These are phyloP conservation scores for Candida tropicalis DNA, from an alignment of 1,139 yeast species.

Conservation along the genomic window DNA sequence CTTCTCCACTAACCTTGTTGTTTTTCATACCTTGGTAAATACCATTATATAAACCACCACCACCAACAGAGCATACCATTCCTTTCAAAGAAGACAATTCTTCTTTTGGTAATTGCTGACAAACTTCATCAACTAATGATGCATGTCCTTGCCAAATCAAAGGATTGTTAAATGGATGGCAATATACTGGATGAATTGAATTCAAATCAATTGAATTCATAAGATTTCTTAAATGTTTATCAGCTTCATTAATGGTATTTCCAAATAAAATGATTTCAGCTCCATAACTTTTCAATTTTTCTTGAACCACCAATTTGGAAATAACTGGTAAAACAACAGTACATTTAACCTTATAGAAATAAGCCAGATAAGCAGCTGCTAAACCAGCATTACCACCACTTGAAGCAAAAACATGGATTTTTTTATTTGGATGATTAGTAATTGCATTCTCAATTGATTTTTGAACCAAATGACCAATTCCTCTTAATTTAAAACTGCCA, in stretches of 20 bases:
- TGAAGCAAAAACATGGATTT: conserved; percentile 57
- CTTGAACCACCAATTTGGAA: conserved; percentile 36
- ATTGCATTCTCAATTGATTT: conserved; percentile 24
- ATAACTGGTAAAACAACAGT: conserved; percentile 66
- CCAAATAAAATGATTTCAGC: conserved; percentile 62
- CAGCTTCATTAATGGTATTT: conserved; percentile 68
- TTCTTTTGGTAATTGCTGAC: conserved; percentile 34
- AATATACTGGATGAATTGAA: conserved; percentile 50
- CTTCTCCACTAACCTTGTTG: conserved; percentile 43
- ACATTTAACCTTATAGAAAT: conserved; percentile 47
- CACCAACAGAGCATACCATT: conserved; percentile 70
- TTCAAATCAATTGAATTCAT: conserved; percentile 34
- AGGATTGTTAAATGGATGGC: conserved; percentile 72
- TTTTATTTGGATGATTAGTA: conserved; percentile 21
- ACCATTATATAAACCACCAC: conserved; percentile 75
- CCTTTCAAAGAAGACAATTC: conserved; percentile 48
- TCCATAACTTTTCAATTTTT: conserved; percentile 43
- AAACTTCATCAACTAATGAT: conserved; percentile 58
- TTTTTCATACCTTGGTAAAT: conserved; percentile 55
- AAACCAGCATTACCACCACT: conserved; percentile 83
- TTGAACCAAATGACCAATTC: conserved; percentile 54
- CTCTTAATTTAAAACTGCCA: conserved; percentile 73
- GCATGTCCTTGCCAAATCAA: conserved; percentile 72
- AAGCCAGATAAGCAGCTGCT: conserved; percentile 69
- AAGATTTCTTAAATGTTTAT: conserved; percentile 43